These are phyloP conservation scores for Pseudogymnoascus sp. DNA, from an alignment of 2,329 filamentous ascomycete species.

Conservation along the genomic window DNA sequence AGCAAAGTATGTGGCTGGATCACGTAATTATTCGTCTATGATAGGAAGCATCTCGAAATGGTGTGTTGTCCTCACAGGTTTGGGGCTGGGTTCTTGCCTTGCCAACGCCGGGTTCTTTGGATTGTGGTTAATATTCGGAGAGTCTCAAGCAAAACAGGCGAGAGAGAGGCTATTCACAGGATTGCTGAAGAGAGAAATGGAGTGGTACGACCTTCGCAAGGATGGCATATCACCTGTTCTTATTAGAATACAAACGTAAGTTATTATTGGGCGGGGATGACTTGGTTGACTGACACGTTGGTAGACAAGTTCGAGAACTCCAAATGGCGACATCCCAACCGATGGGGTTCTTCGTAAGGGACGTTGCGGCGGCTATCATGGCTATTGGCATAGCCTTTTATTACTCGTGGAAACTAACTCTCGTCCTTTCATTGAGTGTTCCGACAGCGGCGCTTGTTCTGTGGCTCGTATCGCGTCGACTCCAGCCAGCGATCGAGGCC, in stretches of 20 bases:
- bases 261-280: slow-evolving; percentile 11
- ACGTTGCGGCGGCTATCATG: slow-evolving; percentile 55
- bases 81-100: slow-evolving; percentile 62
- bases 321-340: slow-evolving; percentile 75
- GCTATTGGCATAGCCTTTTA: slow-evolving; percentile 67
- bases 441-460: slow-evolving; percentile 60
- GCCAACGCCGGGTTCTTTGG: slow-evolving; percentile 60
- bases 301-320: slow-evolving; percentile 73
- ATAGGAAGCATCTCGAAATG: slow-evolving; percentile 50
- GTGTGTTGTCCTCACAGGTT: slow-evolving; percentile 53
- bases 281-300: slow-evolving; percentile 18
- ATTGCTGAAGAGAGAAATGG: slow-evolving; percentile 65
- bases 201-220: slow-evolving; percentile 71
- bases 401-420: slow-evolving; percentile 75
- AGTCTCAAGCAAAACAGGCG: slow-evolving; percentile 65
- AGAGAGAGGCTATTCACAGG: slow-evolving; percentile 59
- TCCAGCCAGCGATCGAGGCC: slow-evolving; percentile 58
- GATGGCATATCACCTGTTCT: slow-evolving; percentile 68
- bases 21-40: slow-evolving; percentile 42
- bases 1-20: slow-evolving; percentile 54
- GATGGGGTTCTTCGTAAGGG: slow-evolving; percentile 61
- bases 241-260: slow-evolving; percentile 66
- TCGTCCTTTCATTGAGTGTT: slow-evolving; percentile 68
- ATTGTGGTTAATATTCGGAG: slow-evolving; percentile 71
- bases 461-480: slow-evolving; percentile 48